Percentiles rank a stretch among this genome's conserved stretches.
These are phyloP conservation scores for Stipa capillata DNA, from an alignment of 176 grass and related monocot species.

Conservation along the genomic window DNA sequence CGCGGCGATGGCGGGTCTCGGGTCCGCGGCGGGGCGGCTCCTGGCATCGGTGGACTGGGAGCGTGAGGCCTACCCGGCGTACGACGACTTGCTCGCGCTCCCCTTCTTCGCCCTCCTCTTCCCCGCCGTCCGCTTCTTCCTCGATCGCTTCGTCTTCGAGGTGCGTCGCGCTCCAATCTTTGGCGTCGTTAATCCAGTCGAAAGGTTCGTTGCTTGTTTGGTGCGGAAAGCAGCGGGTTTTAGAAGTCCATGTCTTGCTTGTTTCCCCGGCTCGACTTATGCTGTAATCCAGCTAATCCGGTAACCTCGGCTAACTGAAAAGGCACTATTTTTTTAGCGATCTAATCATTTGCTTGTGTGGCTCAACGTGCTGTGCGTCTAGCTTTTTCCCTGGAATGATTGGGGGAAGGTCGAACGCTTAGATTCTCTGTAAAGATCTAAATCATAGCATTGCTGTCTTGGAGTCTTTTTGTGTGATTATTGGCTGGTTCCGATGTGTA, in stretches of 20 bases:
- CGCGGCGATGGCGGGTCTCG: slow-evolving; percentile 14
- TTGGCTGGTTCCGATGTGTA: background rate
- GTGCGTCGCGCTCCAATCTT: background rate
- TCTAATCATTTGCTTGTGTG: background rate
- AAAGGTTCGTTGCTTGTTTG: background rate
- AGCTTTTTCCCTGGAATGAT: background rate
- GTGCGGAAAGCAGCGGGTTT: too few relatives aligned
- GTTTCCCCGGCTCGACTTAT: background rate
- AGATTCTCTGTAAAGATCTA: background rate
- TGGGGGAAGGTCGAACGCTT: background rate
- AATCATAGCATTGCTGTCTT: background rate
- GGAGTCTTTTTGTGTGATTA: background rate
- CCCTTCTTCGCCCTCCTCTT: slow-evolving; percentile 80
- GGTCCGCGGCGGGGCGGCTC: background rate
- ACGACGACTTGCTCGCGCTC: slow-evolving; percentile 65
- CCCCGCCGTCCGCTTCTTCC: slow-evolving; percentile 58
- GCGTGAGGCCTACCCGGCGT: slow-evolving; percentile 55
- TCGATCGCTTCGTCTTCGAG: slow-evolving; percentile 81
- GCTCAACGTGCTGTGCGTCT: slow-evolving; percentile 3
- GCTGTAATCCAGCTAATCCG: background rate
- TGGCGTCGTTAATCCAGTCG: background rate
- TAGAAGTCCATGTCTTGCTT: background rate
- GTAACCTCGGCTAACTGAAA: background rate
- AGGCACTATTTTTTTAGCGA: slow-evolving; percentile 1
- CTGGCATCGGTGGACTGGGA: slow-evolving; percentile 41